Conservation (phyloP, 2,329 filamentous ascomycete species). For the Neospermospora avenae region DNA sequence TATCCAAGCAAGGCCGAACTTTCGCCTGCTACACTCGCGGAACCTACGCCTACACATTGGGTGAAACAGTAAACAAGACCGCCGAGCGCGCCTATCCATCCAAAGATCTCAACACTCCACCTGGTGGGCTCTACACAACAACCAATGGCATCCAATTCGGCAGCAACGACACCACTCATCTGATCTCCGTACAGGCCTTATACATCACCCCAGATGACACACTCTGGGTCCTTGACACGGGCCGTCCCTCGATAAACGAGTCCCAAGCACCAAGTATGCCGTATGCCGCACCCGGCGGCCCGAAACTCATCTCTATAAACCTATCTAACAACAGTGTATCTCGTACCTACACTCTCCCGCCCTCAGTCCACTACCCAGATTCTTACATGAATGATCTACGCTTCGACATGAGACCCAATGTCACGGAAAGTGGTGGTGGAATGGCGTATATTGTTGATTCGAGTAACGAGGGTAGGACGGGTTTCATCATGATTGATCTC, state of each 20-base stretch:
- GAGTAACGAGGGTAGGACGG: slow-evolving; percentile 43
- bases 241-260: neutral
- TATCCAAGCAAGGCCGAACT: no score
- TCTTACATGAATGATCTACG: slow-evolving; percentile 46
- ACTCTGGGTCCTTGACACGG: neutral
- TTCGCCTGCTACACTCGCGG: no score
- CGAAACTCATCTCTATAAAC: slow-evolving; percentile 20
- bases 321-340: slow-evolving; percentile 28
- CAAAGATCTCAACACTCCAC: no score
- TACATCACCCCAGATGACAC: neutral
- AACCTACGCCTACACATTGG: no score
- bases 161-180: no score
- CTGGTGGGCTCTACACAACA: no score
- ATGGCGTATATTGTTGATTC: slow-evolving; percentile 46
- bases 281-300: neutral
- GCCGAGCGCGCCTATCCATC: no score
- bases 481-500: slow-evolving; percentile 45
- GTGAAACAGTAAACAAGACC: no score
- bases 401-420: slow-evolving; percentile 43
- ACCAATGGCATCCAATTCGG: no score
- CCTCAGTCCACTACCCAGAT: slow-evolving; percentile 43
- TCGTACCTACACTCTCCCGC: slow-evolving; percentile 38
- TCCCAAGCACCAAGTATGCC: neutral
- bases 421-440: slow-evolving; percentile 38
- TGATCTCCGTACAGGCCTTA: no score